Base-by-base conservation (phyloP, 768 basidiomycete species). In the Lanmaoa pseudosensibilis region DNA sequence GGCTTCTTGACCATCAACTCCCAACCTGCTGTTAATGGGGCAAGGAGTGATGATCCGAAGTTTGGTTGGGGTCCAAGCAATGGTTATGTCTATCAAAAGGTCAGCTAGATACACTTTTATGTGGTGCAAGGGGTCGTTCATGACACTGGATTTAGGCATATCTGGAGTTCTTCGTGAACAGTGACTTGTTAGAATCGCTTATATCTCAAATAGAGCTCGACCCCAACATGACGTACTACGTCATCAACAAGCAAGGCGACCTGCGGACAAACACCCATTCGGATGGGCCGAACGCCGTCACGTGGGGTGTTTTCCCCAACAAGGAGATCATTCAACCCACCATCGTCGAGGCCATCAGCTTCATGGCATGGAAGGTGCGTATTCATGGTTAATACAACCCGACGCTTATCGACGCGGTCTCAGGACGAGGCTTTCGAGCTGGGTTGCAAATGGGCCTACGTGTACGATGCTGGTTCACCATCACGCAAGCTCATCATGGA, bases 1-100 rank as follows among this genome's bases (percentile, higher is more conserved):
- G 97, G 97, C 2, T 99, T 95, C 80, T 74, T 98, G 63, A 98
- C 94, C 2, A 98, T 98, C 77, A 98, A 98, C 74, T 94, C 92
- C 23, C 95, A 98, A 70, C 95, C 95, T 11, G 94, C 94, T 3
- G 94, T 98, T 32, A 92, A 96, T 66, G 94, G 94, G 46, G 90
- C 82, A 10, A 77, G 80, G 58, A 95, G 92, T 65, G 87, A 92
- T 52, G 89, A 98, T 73, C 84, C 86, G 59, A 77, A 84, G 6
- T 88, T 91, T 67, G 95, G 95, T 15, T 98, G 95, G 95, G 95
- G 95, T 18, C 95, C 95, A 11, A 77, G 84, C 40, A 92, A 95
- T 50, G 95, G 95, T 6, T 98, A 91, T 63, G 87, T 98, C 21
- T 98, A 97, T 73, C 95, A 98, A 73, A 97, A 97, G 84, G 92